A percentile compares a stretch with the other conserved stretches of the same genome.
Evolutionary conservation across 2,329 filamentous ascomycete genomes (phyloP).

Genomic region (Fusarium goolgardi): DNA sequence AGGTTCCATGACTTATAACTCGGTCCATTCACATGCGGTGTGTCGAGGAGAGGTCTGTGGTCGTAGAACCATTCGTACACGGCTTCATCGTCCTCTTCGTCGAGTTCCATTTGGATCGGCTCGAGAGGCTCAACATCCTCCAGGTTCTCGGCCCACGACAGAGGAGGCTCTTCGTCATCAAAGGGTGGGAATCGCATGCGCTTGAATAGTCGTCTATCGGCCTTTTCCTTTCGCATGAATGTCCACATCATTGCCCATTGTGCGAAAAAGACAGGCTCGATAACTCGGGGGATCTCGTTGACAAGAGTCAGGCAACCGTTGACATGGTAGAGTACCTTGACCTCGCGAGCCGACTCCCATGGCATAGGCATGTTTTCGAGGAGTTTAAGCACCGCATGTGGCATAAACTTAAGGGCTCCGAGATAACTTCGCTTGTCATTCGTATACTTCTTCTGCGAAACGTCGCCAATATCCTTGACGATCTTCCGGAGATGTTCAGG

Average conservation of each 20-base stretch:
- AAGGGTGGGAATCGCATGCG: conserved; percentile 99
- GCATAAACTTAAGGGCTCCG: conserved; percentile 98
- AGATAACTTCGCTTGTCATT: conserved; percentile 98
- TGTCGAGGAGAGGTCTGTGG: conserved; percentile 89
- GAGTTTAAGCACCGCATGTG: conserved; percentile 95
- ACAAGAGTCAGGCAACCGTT: conserved; percentile 97
- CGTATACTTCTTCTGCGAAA: conserved; percentile 99
- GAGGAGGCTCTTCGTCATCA: conserved; percentile 95
- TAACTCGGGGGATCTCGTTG: conserved; percentile 95
- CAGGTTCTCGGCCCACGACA: conserved; percentile 99
- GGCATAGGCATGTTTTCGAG: conserved; percentile 99
- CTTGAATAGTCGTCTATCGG: conserved; percentile 95
- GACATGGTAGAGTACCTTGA: conserved; percentile 98
- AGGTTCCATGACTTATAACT: conserved; percentile 98
- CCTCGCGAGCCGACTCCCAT: conserved; percentile 95
- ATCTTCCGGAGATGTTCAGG: conserved; percentile 98
- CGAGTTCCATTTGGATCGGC: conserved; percentile 98
- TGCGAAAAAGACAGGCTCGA: conserved; percentile 96
- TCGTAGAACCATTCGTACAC: conserved; percentile 99
- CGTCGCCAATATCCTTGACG: conserved; percentile 97
- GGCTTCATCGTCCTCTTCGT: conserved; percentile 90
- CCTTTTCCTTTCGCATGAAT: conserved; percentile 97
- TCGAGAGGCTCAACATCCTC: conserved; percentile 98
- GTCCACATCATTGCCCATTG: conserved; percentile 99
- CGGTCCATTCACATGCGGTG: conserved; percentile 91